Evolutionary conservation across 441 rosid species (phyloP).

Genomic region (Euphorbia schlechtendalii): DNA sequence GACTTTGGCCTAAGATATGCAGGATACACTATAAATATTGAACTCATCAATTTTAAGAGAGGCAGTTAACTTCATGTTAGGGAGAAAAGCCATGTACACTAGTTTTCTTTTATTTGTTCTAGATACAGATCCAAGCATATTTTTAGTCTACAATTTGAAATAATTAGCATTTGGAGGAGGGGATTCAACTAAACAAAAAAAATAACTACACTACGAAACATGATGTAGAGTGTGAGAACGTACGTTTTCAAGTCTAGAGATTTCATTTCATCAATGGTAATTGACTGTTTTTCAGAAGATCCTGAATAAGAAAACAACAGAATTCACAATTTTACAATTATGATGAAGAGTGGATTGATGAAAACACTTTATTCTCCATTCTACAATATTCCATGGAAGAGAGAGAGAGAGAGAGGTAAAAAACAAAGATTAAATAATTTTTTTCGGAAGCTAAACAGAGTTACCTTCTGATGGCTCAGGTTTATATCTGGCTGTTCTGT

Average conservation of each 20-base stretch:
- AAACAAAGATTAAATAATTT: background rate
- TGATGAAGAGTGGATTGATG: background rate
- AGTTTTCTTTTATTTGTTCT: too few species aligned
- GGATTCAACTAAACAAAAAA: background rate
- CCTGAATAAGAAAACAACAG: conserved; percentile 30
- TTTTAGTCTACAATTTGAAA: background rate
- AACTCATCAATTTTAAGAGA: too few species aligned
- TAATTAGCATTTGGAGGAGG: background rate
- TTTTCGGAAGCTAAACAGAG: conserved; percentile 7
- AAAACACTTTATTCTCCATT: background rate
- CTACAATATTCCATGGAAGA: background rate
- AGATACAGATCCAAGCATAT: background rate
- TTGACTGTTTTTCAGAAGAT: conserved; percentile 47
- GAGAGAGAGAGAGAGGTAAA: background rate
- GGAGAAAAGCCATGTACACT: too few species aligned
- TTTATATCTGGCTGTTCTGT: conserved; percentile 80
- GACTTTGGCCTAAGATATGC: too few species aligned
- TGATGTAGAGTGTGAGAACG: conserved; percentile 22
- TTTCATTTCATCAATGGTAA: conserved; percentile 49
- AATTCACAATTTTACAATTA: conserved; percentile 2
- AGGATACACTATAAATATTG: too few species aligned
- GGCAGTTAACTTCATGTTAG: too few species aligned
- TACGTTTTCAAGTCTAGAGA: conserved; percentile 75
- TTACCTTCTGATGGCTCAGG: conserved; percentile 69
- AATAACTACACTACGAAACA: background rate